A percentile compares a stretch with the other conserved stretches of the same genome.
phyloP scores from a whole-genome alignment of 2,329 filamentous ascomycete species.

The Canariomyces notabilis region DNA sequence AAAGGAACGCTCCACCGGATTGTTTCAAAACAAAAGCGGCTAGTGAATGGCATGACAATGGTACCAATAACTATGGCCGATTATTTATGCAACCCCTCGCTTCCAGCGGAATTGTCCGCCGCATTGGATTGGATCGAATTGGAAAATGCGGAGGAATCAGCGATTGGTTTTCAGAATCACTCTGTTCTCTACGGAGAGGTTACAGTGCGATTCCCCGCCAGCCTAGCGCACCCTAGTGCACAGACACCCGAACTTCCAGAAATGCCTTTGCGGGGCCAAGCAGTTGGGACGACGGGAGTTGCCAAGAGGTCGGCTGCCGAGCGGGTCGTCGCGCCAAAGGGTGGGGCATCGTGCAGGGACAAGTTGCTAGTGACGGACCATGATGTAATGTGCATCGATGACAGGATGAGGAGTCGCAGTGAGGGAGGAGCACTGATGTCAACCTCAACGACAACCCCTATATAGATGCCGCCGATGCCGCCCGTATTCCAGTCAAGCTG shows the following conservation, averaged over 20 bases:
- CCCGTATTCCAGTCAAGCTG: too few species aligned
- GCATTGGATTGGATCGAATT: slow-evolving; percentile 7
- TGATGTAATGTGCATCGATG: slow-evolving; percentile 23
- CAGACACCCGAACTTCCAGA: too few species aligned
- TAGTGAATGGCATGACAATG: slow-evolving; percentile 13
- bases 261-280: too few species aligned
- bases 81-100: slow-evolving; percentile 17
- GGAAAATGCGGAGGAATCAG: slow-evolving; percentile 6
- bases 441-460: not conserved
- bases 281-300: not conserved
- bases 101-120: slow-evolving; percentile 7
- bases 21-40: slow-evolving; percentile 6
- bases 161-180: too few species aligned
- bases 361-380: slow-evolving; percentile 9
- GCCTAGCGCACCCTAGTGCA: too few species aligned
- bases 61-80: too few species aligned
- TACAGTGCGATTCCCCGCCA: too few species aligned
- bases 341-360: not conserved
- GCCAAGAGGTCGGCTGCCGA: not conserved
- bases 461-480: slow-evolving; percentile 9
- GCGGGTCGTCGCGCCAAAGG: not conserved
- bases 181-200: too few species aligned
- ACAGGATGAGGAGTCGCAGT: slow-evolving; percentile 11
- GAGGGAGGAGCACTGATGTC: slow-evolving; percentile 13
- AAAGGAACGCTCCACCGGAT: not conserved